Base-by-base conservation (phyloP, 352 stramenopile genomes). In the Globisporangium paddicum region DNA sequence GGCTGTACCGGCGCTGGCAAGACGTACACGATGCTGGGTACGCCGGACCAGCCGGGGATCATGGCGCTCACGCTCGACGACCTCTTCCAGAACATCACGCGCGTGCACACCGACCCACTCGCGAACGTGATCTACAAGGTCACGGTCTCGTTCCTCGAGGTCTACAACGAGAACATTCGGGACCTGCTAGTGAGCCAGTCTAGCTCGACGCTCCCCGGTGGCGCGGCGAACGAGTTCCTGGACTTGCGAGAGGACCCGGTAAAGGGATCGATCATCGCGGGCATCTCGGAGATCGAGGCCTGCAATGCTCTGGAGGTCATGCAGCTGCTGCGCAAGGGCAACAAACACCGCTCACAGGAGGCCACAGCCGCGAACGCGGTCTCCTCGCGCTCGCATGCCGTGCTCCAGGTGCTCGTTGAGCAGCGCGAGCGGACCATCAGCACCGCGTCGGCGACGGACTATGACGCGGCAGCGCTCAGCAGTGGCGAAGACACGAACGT, bases 151-250 rank as follows among this genome's bases (percentile, higher is more conserved):
- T 97, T 96, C 56, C 66, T 97, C 5, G 89, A 97, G 56, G 83
- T 97, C 26, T 97, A 97, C 82, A 97, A 97, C 52, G 90, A 98
- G 62, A 96, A 94, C 60, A 98, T 98, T 53, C 77, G 87, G 4
- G 93, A 98, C 66, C 60, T 97, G 40, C 67, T 97, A 9, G 70
- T 55, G 19, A 68, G 45, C 13, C 55, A 58, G 49, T 64, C 53
- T 26, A 62, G 51, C 1, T 75, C 41, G 5, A 46, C 30, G 2
- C 18, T 45, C 6, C 23, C 30, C 18, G 26, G 46, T 5, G 21
- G 42, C 19, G 28, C 13, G 6, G 32, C 67, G n/a, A 46, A 53
- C 18, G 76, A 86, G 49, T 86, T 75, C n/a, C 59, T 95, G 14
- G 79, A 93, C 55, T 58, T 96, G 18, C 66, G 90, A 2, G 90